Evolutionary conservation across 768 basidiomycete species (phyloP).

Genomic region (Cytidiella melzeri): DNA sequence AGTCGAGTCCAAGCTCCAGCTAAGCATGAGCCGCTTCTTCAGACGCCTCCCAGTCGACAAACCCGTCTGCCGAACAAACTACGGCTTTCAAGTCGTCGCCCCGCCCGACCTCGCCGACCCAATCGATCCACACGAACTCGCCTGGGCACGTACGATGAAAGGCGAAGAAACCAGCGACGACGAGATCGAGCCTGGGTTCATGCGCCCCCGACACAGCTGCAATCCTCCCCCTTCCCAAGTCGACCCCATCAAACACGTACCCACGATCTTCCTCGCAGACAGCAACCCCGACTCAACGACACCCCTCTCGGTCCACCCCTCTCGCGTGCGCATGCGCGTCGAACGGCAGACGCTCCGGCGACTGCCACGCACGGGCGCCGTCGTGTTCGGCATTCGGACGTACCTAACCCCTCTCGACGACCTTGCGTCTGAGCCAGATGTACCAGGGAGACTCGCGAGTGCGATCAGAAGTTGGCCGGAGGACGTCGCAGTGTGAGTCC

Average conservation of each 20-base stretch:
- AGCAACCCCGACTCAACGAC: not conserved
- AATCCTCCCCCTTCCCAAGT: not conserved
- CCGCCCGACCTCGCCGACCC: conserved; percentile 15
- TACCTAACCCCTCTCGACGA: conserved; percentile 52
- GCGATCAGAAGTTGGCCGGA: conserved; percentile 62
- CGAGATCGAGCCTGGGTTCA: conserved; percentile 10
- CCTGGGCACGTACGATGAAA: conserved; percentile 51
- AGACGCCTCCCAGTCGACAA: conserved; percentile 58
- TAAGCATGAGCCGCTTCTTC: conserved; percentile 67
- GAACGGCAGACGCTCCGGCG: conserved; percentile 66
- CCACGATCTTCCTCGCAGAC: not conserved
- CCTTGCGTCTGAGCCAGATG: conserved; percentile 47
- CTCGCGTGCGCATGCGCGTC: conserved; percentile 45
- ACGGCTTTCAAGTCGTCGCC: conserved; percentile 39
- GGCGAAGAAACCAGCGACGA: conserved; percentile 42
- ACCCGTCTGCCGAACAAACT: conserved; percentile 70
- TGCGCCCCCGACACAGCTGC: conserved; percentile 5
- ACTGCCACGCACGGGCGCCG: conserved; percentile 54
- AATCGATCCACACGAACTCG: conserved; percentile 57
- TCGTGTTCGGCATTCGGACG: conserved; percentile 66
- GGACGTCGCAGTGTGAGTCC: conserved; percentile 50
- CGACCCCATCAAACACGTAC: not conserved
- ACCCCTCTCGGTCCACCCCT: conserved; percentile 11
- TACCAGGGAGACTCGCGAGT: conserved; percentile 55
- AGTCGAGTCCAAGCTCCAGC: conserved; percentile 50